A percentile compares a stretch with the other conserved stretches of the same genome.
phyloP scores from a whole-genome alignment of 2,329 filamentous ascomycete species.

The Biscogniauxia sp. region DNA sequence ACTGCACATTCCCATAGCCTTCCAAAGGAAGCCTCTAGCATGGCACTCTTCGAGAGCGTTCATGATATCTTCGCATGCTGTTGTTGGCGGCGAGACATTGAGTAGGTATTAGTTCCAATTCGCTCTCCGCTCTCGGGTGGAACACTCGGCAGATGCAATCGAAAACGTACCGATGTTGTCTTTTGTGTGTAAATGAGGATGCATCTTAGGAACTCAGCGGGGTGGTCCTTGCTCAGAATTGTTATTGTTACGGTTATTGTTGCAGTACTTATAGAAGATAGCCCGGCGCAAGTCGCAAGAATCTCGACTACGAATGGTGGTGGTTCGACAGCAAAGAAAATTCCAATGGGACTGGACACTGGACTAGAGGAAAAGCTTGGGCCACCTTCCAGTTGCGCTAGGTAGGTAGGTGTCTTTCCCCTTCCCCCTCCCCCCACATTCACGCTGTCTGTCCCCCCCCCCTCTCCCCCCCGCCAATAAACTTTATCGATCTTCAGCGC shows the following conservation, averaged over 20 bases:
- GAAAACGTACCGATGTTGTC: conserved; percentile 71
- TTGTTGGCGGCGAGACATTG: not conserved
- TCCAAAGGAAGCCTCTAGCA: conserved; percentile 86
- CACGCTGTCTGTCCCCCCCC: conserved; percentile 4
- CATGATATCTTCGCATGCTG: conserved; percentile 95
- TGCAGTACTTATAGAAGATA: too few species aligned
- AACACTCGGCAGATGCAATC: not conserved
- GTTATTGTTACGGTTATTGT: not conserved
- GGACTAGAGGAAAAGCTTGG: conserved; percentile 20
- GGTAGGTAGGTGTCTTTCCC: not conserved
- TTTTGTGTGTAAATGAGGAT: conserved; percentile 94
- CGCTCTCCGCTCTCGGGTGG: not conserved
- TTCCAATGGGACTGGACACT: conserved; percentile 1
- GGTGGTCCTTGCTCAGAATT: not conserved
- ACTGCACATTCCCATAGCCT: conserved; percentile 87
- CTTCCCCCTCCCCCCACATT: not conserved
- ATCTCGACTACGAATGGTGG: too few species aligned
- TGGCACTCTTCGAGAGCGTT: conserved; percentile 93
- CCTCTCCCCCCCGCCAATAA: conserved; percentile 24
- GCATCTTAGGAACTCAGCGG: conserved; percentile 62
- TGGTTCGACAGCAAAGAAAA: not conserved
- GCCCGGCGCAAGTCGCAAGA: too few species aligned
- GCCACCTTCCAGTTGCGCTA: conserved; percentile 17
- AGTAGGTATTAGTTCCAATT: conserved; percentile 1
- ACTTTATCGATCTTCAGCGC: conserved; percentile 12